Percentiles rank a stretch among this genome's conserved stretches.
Conservation (phyloP, 768 basidiomycete genomes). For the Suillus subluteus region DNA sequence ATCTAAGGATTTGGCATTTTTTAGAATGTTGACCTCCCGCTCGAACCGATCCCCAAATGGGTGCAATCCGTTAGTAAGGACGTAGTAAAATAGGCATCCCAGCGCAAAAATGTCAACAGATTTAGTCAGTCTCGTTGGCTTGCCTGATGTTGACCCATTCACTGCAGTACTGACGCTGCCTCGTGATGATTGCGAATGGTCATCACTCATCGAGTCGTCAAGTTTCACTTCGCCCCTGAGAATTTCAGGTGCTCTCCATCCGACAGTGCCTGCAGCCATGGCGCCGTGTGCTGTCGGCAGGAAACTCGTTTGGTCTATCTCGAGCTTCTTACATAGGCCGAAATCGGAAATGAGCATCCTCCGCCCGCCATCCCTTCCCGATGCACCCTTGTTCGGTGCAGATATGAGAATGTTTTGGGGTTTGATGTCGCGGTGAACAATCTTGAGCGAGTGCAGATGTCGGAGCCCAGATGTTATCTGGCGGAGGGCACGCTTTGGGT, state of each 20-base stretch:
- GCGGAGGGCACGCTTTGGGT: conserved; percentile 83
- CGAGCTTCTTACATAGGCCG: conserved; percentile 93
- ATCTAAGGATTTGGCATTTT: conserved; percentile 71
- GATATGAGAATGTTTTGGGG: conserved; percentile 97
- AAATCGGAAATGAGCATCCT: conserved; percentile 97
- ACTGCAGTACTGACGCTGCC: conserved; percentile 62
- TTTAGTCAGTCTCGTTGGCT: conserved; percentile 81
- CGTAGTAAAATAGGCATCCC: conserved; percentile 95
- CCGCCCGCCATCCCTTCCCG: conserved; percentile 48
- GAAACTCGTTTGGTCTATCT: conserved; percentile 96
- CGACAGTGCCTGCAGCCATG: conserved; percentile 90
- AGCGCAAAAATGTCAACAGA: conserved; percentile 96
- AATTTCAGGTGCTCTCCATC: conserved; percentile 98
- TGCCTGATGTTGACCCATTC: conserved; percentile 40
- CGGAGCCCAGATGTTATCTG: conserved; percentile 88
- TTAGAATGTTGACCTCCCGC: conserved; percentile 92
- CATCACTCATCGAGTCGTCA: conserved; percentile 70
- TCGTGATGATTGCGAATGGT: conserved; percentile 66
- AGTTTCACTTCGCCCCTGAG: conserved; percentile 92
- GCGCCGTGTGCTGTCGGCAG: conserved; percentile 89
- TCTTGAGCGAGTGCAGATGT: conserved; percentile 91
- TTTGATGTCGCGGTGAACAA: conserved; percentile 98
- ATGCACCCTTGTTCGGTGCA: conserved; percentile 56
- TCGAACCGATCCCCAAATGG: conserved; percentile 95
- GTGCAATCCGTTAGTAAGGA: conserved; percentile 86